phyloP scores from a whole-genome alignment of 306 rosid genomes.

The Castanea mollissima region DNA sequence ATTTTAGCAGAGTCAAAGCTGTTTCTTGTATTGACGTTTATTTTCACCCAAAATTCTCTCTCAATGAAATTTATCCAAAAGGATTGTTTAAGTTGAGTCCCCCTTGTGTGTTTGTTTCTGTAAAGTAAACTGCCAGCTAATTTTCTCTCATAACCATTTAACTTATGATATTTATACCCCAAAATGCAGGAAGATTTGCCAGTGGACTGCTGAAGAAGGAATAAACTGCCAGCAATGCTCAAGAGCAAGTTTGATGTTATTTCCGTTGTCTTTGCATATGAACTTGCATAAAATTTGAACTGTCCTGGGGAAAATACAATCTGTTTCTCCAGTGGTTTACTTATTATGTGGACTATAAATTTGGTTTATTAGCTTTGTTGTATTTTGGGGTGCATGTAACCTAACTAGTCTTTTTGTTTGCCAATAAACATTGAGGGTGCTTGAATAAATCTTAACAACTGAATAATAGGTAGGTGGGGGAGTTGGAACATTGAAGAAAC shows the following conservation, averaged over 20 bases:
- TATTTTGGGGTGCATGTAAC: neutral
- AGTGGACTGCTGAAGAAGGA: slow-evolving; percentile 21
- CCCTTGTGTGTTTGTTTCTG: neutral
- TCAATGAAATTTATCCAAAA: too few species aligned
- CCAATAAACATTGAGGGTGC: neutral
- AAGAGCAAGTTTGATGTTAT: slow-evolving; percentile 9
- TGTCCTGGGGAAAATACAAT: neutral
- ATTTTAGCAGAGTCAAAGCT: neutral
- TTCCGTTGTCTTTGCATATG: neutral
- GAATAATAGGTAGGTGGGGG: neutral
- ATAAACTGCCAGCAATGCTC: slow-evolving; percentile 17
- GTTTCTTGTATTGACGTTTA: neutral
- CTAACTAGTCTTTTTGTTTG: neutral
- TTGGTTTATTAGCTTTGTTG: slow-evolving; percentile 1
- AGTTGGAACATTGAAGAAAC: neutral
- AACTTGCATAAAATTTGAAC: slow-evolving; percentile 1
- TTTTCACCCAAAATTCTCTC: neutral
- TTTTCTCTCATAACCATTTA: neutral
- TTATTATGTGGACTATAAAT: neutral
- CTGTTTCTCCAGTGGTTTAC: neutral
- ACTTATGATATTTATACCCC: neutral
- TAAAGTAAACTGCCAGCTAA: neutral
- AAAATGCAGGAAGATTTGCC: slow-evolving; percentile 31
- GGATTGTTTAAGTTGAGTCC: neutral
- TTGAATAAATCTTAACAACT: neutral